Conservation (phyloP, 2,329 filamentous ascomycete species). For the Colletotrichum lupini region DNA sequence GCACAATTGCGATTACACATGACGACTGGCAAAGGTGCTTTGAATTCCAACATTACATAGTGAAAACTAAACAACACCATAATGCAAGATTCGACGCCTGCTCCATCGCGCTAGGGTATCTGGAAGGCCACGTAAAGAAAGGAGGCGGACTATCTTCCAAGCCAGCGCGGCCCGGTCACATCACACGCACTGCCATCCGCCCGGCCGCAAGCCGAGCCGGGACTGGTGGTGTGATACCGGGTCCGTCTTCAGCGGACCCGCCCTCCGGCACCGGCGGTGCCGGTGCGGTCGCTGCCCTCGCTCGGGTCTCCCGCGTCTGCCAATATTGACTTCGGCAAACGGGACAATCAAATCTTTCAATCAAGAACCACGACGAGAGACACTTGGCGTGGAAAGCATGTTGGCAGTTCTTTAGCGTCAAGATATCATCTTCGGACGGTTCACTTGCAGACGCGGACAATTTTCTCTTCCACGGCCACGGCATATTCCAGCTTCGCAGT, state of each 20-base stretch:
- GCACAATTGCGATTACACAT: too few relatives aligned
- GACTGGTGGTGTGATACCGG: conserved; percentile 3
- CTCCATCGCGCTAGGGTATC: not conserved
- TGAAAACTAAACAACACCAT: too few relatives aligned
- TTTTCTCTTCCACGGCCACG: conserved; percentile 8
- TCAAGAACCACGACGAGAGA: conserved; percentile 52
- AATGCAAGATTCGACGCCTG: too few relatives aligned
- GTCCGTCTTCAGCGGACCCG: not conserved
- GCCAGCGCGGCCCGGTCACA: not conserved
- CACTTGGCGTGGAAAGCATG: conserved; percentile 54
- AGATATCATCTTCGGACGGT: conserved; percentile 43
- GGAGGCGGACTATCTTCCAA: not conserved
- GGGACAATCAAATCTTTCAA: conserved; percentile 50
- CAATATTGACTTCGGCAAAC: conserved; percentile 51
- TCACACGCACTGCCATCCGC: not conserved
- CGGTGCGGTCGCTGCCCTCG: conserved; percentile 12
- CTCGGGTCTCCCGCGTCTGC: conserved; percentile 28
- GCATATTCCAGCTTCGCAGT: not conserved
- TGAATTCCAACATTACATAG: too few relatives aligned
- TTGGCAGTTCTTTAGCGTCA: conserved; percentile 50
- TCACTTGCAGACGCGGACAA: not conserved
- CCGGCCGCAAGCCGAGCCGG: conserved; percentile 1
- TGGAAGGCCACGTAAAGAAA: not conserved
- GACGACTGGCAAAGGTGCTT: too few relatives aligned
- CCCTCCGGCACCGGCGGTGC: conserved; percentile 13